Conservation (phyloP, 2,329 filamentous ascomycete species). For the Aspergillus sp. region DNA sequence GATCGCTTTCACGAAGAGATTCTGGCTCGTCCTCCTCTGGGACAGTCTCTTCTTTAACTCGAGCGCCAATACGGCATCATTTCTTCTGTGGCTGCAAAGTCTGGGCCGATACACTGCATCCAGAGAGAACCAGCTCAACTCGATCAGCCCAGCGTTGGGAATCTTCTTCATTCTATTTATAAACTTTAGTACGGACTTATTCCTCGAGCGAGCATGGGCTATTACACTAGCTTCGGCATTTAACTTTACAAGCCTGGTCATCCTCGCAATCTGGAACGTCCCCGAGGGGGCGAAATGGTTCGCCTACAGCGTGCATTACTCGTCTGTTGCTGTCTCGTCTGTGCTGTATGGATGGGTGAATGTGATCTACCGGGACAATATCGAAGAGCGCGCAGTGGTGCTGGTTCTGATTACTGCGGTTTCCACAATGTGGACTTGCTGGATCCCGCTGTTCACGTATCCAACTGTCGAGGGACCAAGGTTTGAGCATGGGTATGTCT, state of each 20-base stretch:
- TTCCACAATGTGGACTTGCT: conserved; percentile 1
- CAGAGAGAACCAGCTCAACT: neutral
- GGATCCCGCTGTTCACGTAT: conserved; percentile 1
- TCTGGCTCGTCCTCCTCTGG: conserved; percentile 28
- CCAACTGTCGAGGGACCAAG: neutral
- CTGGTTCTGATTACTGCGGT: neutral
- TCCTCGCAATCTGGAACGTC: neutral
- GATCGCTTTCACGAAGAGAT: conserved; percentile 42
- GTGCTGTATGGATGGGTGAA: conserved; percentile 1
- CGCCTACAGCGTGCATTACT: conserved; percentile 1
- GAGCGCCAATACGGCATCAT: neutral
- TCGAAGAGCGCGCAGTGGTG: conserved; percentile 2
- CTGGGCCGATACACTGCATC: conserved; percentile 28
- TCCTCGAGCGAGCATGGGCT: conserved; percentile 1
- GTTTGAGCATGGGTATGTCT: neutral
- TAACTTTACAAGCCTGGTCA: neutral
- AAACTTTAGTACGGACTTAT: neutral
- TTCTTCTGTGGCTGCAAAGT: conserved; percentile 42
- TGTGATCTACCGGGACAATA: neutral
- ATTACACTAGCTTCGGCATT: neutral
- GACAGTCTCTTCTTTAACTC: conserved; percentile 7
- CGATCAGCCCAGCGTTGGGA: neutral
- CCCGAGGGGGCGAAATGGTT: neutral
- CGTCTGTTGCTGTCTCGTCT: neutral
- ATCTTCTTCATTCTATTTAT: conserved; percentile 3